Percentiles rank a stretch among this genome's conserved stretches.
Conservation (phyloP, 306 rosid species). For the Phaseolus lunatus region DNA sequence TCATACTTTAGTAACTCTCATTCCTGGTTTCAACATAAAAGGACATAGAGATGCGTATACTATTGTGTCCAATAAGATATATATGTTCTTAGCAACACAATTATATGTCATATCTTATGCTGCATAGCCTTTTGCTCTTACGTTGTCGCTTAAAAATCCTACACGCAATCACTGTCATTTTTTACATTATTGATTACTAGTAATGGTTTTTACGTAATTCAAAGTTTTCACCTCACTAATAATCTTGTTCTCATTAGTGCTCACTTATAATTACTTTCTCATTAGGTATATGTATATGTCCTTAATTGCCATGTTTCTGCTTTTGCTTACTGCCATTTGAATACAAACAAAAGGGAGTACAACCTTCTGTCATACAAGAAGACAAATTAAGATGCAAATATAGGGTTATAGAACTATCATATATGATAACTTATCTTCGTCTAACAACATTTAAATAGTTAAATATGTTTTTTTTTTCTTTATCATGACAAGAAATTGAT, state of each 20-base stretch:
- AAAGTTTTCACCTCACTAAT: constrained; percentile 13
- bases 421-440: constrained; percentile 35
- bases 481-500: no score
- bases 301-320: not conserved
- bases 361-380: constrained; percentile 25
- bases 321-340: constrained; percentile 12
- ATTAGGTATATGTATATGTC: not conserved
- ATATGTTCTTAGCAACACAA: constrained; percentile 23
- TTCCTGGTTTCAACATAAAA: constrained; percentile 12
- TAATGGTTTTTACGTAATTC: constrained; percentile 20
- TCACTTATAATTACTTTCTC: constrained; percentile 7
- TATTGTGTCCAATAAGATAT: not conserved
- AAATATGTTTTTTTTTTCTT: no score
- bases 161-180: constrained; percentile 20
- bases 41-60: not conserved
- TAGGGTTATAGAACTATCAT: constrained; percentile 39
- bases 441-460: constrained; percentile 32
- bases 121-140: not conserved
- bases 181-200: constrained; percentile 1
- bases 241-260: constrained; percentile 23
- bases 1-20: not conserved
- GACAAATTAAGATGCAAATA: constrained; percentile 17
- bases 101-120: not conserved
- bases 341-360: constrained; percentile 9
- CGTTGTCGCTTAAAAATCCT: not conserved